Percentiles rank a stretch among this genome's conserved stretches.
These are phyloP conservation scores for Trichomonas gallinae DNA, from an alignment of 208 protist species.

Conservation along the genomic window DNA sequence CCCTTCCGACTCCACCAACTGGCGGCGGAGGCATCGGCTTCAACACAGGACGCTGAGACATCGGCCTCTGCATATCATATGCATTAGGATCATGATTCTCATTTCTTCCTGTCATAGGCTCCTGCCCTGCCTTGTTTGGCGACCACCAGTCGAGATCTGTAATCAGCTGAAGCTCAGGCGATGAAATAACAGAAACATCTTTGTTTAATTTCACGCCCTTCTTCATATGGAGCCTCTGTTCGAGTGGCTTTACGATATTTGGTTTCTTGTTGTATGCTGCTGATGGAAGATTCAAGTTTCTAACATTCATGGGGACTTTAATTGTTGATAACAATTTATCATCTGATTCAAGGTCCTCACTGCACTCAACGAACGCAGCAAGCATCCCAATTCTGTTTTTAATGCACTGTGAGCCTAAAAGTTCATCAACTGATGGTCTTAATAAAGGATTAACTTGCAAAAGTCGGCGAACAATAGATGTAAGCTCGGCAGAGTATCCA, in stretches of 20 bases:
- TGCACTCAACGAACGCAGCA: neutral
- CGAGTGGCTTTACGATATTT: neutral
- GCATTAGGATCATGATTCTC: neutral
- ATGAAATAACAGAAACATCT: neutral
- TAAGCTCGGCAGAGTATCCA: neutral
- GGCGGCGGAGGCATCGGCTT: neutral
- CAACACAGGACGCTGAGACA: neutral
- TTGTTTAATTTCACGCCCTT: neutral
- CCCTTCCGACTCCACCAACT: neutral
- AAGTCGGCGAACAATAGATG: neutral
- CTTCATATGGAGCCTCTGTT: neutral
- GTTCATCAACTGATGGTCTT: neutral
- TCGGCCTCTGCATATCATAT: neutral
- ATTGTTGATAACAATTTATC: neutral
- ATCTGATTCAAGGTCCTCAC: neutral
- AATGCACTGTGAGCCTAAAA: neutral
- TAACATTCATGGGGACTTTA: neutral
- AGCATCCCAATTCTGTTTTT: neutral
- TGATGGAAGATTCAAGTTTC: neutral
- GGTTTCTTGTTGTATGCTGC: neutral
- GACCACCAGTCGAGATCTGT: neutral
- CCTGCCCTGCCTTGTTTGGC: neutral
- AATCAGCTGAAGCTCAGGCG: neutral
- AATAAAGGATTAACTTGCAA: neutral
- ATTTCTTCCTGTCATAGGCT: neutral